Evolutionary conservation across 78 protist species (phyloP).

Genomic region (Guillardia theta): DNA sequence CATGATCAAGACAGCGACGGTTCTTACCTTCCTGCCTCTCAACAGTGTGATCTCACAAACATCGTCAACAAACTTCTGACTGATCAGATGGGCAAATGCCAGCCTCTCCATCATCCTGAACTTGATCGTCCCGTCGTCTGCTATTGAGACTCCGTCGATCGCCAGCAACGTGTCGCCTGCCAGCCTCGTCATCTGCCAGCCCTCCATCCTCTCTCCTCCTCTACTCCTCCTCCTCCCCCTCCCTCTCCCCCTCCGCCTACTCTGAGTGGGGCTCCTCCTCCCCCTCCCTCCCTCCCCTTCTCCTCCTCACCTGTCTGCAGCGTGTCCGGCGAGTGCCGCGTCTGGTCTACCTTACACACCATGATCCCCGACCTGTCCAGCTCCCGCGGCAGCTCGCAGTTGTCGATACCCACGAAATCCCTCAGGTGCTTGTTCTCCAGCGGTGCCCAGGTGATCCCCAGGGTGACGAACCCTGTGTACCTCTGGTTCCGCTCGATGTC

Average conservation of each 20-base stretch:
- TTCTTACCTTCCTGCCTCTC: background rate
- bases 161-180: slow-evolving; percentile 17
- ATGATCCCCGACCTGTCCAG: background rate
- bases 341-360: background rate
- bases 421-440: slow-evolving; percentile 33
- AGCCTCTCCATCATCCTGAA: background rate
- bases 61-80: slow-evolving; percentile 26
- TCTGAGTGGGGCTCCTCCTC: too few species aligned
- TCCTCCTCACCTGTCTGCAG: too few species aligned
- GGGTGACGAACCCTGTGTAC: slow-evolving; percentile 37
- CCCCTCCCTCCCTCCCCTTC: too few species aligned
- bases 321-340: background rate
- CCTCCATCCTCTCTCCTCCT: too few species aligned
- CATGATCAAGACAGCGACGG: too few species aligned
- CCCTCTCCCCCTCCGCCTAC: too few species aligned
- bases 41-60: background rate
- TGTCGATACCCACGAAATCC: background rate
- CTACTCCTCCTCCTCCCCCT: too few species aligned
- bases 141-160: slow-evolving; percentile 9
- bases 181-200: too few species aligned
- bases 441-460: slow-evolving; percentile 35
- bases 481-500: background rate
- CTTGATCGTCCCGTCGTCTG: slow-evolving; percentile 17
- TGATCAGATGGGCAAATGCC: slow-evolving; percentile 20
- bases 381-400: background rate